phyloP scores from a whole-genome alignment of 2,329 filamentous ascomycete genomes.

The Fusarium sulawesiense region DNA sequence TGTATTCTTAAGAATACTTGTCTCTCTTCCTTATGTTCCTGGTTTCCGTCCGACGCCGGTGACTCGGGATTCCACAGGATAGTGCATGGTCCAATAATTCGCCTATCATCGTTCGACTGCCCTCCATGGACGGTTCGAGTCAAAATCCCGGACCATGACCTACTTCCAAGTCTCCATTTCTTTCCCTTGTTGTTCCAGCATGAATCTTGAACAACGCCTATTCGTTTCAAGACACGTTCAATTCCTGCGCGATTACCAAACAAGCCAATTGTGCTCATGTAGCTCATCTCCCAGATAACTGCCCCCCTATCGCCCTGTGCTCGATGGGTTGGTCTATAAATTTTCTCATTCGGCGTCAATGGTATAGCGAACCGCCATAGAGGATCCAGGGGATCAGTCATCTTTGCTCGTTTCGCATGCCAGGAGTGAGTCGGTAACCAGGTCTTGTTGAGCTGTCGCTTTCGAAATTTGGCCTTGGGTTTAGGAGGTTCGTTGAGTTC shows the following conservation, averaged over 20 bases:
- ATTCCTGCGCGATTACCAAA: conserved; percentile 75
- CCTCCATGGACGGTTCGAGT: conserved; percentile 65
- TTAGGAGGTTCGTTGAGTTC: conserved; percentile 69
- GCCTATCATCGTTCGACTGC: conserved; percentile 45
- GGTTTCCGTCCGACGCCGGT: conserved; percentile 42
- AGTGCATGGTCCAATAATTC: conserved; percentile 77
- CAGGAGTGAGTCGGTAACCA: conserved; percentile 96
- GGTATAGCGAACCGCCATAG: conserved; percentile 93
- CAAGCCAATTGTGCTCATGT: conserved; percentile 86
- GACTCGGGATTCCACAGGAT: conserved; percentile 77
- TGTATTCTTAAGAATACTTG: conserved; percentile 80
- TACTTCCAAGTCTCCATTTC: conserved; percentile 73
- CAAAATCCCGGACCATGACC: conserved; percentile 63
- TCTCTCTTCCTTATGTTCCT: conserved; percentile 45
- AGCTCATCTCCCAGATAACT: conserved; percentile 93
- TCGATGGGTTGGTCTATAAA: conserved; percentile 87
- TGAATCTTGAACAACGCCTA: conserved; percentile 71
- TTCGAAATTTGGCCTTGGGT: conserved; percentile 77
- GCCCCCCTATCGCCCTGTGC: conserved; percentile 80
- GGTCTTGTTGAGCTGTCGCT: conserved; percentile 87
- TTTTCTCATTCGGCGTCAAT: conserved; percentile 87
- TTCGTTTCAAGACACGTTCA: conserved; percentile 70
- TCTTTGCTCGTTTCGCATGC: conserved; percentile 90
- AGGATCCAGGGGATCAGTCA: conserved; percentile 81
- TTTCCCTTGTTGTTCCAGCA: conserved; percentile 72